Percentiles rank a stretch among this genome's conserved stretches.
Conservation (phyloP, 2,329 filamentous ascomycete genomes). For the Colletotrichum karsti region DNA sequence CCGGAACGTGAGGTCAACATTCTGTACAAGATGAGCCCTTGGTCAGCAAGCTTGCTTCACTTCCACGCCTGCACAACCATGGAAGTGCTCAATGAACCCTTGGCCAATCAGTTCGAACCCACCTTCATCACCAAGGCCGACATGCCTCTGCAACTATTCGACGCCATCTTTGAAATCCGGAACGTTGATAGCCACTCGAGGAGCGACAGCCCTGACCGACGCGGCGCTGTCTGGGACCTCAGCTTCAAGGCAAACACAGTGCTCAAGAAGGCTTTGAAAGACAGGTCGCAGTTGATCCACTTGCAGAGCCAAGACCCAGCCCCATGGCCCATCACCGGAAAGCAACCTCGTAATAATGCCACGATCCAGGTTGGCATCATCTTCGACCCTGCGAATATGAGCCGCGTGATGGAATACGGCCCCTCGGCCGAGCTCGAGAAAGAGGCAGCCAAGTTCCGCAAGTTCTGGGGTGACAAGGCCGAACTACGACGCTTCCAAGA, state of each 20-base stretch:
- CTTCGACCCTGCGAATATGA: conserved; percentile 76
- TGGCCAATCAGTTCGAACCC: conserved; percentile 82
- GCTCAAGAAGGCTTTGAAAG: conserved; percentile 76
- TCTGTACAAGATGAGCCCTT: conserved; percentile 88
- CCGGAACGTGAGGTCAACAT: conserved; percentile 79
- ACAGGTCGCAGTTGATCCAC: conserved; percentile 76
- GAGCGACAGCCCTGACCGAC: conserved; percentile 45
- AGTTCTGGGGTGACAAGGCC: conserved; percentile 94
- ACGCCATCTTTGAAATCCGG: conserved; percentile 52
- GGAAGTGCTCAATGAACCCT: conserved; percentile 76
- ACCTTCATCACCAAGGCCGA: conserved; percentile 78
- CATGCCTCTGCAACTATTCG: conserved; percentile 63
- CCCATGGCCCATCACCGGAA: conserved; percentile 55
- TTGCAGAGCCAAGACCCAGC: conserved; percentile 51
- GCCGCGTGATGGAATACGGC: conserved; percentile 85
- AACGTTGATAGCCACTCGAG: conserved; percentile 38
- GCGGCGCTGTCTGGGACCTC: conserved; percentile 53
- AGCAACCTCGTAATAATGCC: conserved; percentile 25
- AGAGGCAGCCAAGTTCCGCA: conserved; percentile 81
- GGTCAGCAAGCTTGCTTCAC: conserved; percentile 80
- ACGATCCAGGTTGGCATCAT: conserved; percentile 72
- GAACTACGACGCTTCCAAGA: conserved; percentile 95
- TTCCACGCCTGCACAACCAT: conserved; percentile 80
- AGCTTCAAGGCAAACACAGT: conserved; percentile 69
- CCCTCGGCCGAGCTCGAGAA: conserved; percentile 87